Base-by-base conservation (phyloP, 345 rosid species). In the Clausena lansium region DNA sequence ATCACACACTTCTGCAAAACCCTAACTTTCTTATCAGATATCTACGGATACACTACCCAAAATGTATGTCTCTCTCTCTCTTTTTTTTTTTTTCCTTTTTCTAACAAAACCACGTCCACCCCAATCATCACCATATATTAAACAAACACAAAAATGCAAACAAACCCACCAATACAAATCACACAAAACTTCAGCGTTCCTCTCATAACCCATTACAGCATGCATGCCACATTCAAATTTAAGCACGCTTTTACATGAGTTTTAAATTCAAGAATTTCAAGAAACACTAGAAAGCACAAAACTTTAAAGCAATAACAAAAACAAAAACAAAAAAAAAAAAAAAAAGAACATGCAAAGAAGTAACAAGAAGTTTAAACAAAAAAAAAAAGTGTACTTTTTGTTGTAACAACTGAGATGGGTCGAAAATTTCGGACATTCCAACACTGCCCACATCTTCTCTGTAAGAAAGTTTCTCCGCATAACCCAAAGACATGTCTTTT, bases 381-480 rank as follows among this genome's bases (percentile, higher is more conserved):
- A 70, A 50, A 66, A 70, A 65, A 64, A 61, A 38, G 22, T 45
- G 76, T 15, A 95, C 98, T 85, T 96, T 96, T 38, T 90, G 92
- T 83, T 92, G 92, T 77, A 94, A 83, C 76, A 86, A 84, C 77
- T 79, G 84, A 80, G 97, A 81, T 25, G 93, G 65, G 88, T 96
- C 97, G 86, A 96, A 96, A 80, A 91, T 86, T 82, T 96, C 97
- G 9, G 94, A 75, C 98, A 94, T 96, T 80, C 99, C 99, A 71
- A 96, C 98, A 33, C 87, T 89, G 78, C 99, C 98, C 82, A 96
- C 99, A 85, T 94, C 99, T 83, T 96, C 98, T 20, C 91, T 92
- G 90, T 76, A 92, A n/a, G 99, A 96, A 50, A 96, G 89, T 92
- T 94, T 96, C 90, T 96, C 97, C 10, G 99, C 99, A 82, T 94